These are phyloP conservation scores for Cnidoscolus chayamansa DNA, from an alignment of 441 rosid species.

Conservation along the genomic window DNA sequence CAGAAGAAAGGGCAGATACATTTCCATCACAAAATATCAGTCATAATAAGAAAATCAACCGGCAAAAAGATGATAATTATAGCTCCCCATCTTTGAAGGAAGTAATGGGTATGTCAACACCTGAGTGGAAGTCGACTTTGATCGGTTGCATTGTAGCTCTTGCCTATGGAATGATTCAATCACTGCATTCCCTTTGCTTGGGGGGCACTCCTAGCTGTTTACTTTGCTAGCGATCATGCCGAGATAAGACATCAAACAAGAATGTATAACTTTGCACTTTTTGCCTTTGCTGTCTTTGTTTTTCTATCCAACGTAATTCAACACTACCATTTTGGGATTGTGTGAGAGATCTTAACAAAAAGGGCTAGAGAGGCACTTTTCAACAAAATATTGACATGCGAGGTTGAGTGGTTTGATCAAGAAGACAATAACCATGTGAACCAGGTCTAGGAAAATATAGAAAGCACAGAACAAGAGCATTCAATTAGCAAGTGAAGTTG, in stretches of 20 bases:
- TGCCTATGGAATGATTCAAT: neutral
- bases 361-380: conserved; percentile 24
- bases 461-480: conserved; percentile 17
- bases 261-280: conserved; percentile 22
- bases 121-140: conserved; percentile 25
- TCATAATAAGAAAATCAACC: neutral
- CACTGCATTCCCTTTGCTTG: neutral
- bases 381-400: conserved; percentile 26
- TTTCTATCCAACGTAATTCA: conserved; percentile 25
- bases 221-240: conserved; percentile 13
- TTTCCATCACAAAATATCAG: neutral
- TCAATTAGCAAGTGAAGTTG: conserved; percentile 15
- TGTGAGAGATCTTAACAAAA: conserved; percentile 28
- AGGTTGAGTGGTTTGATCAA: conserved; percentile 32
- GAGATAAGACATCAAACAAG: conserved; percentile 19
- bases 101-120: conserved; percentile 16
- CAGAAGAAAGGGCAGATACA: neutral
- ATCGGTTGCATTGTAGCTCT: neutral
- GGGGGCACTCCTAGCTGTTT: conserved; percentile 1
- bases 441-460: conserved; percentile 10
- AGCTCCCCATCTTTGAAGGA: conserved; percentile 14
- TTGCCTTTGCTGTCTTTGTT: conserved; percentile 16
- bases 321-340: conserved; percentile 28
- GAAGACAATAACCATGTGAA: conserved; percentile 19
- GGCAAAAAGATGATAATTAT: conserved; percentile 6